Base-by-base conservation (phyloP, 2,329 filamentous ascomycete genomes). In the Penicillium sp. region DNA sequence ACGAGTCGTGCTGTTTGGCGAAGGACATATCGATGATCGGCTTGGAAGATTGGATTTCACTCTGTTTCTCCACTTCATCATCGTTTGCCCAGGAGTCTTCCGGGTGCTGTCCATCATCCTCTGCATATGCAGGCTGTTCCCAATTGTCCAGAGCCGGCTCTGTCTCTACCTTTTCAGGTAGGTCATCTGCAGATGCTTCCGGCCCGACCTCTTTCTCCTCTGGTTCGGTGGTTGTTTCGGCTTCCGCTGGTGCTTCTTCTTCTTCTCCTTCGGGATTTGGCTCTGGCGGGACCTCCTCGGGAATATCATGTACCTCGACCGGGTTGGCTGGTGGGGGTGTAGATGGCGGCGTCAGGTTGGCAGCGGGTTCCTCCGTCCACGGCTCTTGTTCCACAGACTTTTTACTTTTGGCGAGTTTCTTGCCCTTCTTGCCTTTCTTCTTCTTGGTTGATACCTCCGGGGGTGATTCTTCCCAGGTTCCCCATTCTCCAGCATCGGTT, bases 1-100 rank as follows among this genome's bases (percentile, higher is more conserved):
- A 58, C 3, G 66, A 63, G 38, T 64, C 65, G 33, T 64, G 60
- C 47, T 72, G 71, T 46, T 66, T 65, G 49, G 69, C 69, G 34
- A 73, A 71, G 8, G 70, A 70, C 51, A 69, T 72, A 58, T 70
- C 69, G 47, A 72, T 68, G 48, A 69, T 48, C 12, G 65, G 61
- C 50, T 53, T 59, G 33, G 43, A 38, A 2, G 52, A 47, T 12
- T 23, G 21, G 38, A 16, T 45, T 24, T 52, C 42, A 10, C 42
- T 42, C 39, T 42, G 38, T 29, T 49, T 41, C 46, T 49, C 29
- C 18, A 6, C 18, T 39, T 36, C 39, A 26, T 42, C 50, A 10
- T 53, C 44, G n/a, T 21, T 21, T 21, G 49, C 41, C 51, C 49
- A 54, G 23, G 49, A 36, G 12, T 53, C 46, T 38, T 50, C 48